Evolutionary conservation across 148 eudicot species (phyloP), one percentile per base, ranked within the genome.

Genomic region (Cornus florida): DNA sequence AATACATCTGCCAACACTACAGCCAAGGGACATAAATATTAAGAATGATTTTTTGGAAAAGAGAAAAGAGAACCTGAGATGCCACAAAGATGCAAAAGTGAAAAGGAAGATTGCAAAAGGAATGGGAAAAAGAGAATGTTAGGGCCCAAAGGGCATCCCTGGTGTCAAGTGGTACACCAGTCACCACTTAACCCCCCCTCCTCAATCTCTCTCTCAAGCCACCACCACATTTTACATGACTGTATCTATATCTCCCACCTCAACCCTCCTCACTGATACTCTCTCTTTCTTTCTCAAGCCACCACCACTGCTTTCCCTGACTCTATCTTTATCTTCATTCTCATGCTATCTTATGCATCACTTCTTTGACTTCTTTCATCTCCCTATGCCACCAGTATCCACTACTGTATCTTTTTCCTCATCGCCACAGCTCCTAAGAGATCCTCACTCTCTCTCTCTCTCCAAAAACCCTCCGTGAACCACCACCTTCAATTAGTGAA

Each of bases 241-340:
- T 67, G 35, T 31, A 68, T 68, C 71, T 68, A 28, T 68, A 32
- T 68, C 71, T 31, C 14, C 71, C 39, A 31, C 71, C 71, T 35
- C 71, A 28, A 33, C 38, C 12, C 39, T 68, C 59, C 59, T 53
- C 71, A 11, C 41, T 12, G 20, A 11, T 31, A 0, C 71, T 31
- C 38, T 68, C 71, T 68, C 71, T 68, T 41, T 31, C 38, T 68
- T 41, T 68, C 71, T 68, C 71, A 11, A 12, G 19, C 59, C 59
- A 53, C 59, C 59, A 53, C 59, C 59, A 53, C 59, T 53, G 14
- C 59, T 53, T 53, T 53, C 59, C 59, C 12, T 53, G 59, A 53
- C 3, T 53, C 0, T 53, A 53, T 53, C 59, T 53, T 53, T 53
- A 53, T 53, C 59, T 53, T 53, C 59, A 53, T 53, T 16, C 59